Evolutionary conservation across 2,329 filamentous ascomycete species (phyloP).

Genomic region (Alternaria burnsii): DNA sequence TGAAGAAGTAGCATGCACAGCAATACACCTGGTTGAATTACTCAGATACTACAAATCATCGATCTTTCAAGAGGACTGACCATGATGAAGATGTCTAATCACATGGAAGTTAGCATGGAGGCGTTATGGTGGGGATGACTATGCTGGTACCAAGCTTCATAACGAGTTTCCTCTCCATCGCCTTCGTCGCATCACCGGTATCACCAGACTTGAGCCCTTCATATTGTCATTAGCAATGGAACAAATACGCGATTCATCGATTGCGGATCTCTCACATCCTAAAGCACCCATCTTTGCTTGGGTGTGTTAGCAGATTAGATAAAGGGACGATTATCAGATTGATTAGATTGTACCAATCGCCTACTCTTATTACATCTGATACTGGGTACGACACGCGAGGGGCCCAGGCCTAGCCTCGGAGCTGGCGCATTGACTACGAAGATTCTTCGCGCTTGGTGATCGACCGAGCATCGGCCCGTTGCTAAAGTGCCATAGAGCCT

Average conservation of each 20-base stretch:
- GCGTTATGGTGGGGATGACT: background rate
- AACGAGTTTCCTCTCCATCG: conserved; percentile 11
- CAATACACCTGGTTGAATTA: conserved; percentile 25
- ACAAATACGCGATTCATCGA: background rate
- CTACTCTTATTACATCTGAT: conserved; percentile 2
- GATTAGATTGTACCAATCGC: background rate
- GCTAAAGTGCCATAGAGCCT: background rate
- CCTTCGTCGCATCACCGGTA: background rate
- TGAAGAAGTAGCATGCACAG: conserved; percentile 39
- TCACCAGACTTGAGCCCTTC: background rate
- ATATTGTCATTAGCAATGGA: background rate
- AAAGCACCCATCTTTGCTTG: background rate
- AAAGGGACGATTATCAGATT: conserved; percentile 5
- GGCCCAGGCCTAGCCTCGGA: background rate
- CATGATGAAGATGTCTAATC: conserved; percentile 11
- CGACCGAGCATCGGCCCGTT: conserved; percentile 6
- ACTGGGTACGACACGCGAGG: background rate
- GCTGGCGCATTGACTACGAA: background rate
- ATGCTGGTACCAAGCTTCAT: conserved; percentile 12
- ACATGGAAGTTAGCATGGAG: background rate
- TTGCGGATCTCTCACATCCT: background rate
- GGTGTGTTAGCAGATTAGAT: conserved; percentile 1
- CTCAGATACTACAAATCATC: background rate
- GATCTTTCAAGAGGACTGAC: background rate
- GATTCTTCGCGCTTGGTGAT: conserved; percentile 4